These are phyloP conservation scores for Penicillium paradoxum DNA, from an alignment of 495 filamentous ascomycete genomes.

Conservation along the genomic window DNA sequence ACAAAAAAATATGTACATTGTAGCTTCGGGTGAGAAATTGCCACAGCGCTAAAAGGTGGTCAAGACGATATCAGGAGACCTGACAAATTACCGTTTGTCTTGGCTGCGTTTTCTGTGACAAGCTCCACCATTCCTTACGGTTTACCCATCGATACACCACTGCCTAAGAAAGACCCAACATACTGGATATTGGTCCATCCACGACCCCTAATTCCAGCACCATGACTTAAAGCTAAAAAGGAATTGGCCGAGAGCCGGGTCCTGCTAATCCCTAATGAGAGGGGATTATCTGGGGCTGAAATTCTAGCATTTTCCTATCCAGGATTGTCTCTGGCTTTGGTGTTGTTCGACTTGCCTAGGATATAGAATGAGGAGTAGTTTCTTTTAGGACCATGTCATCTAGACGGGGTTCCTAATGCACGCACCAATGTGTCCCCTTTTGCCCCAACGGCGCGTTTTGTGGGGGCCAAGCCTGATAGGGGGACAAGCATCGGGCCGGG, in stretches of 20 bases:
- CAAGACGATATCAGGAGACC: neutral
- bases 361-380: neutral
- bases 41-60: neutral
- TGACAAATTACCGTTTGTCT: neutral
- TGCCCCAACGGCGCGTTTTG: slow-evolving; percentile 18
- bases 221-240: neutral
- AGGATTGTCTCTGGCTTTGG: no score
- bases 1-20: neutral
- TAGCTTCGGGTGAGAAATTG: slow-evolving; percentile 1
- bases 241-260: neutral
- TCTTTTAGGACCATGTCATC: neutral
- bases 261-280: neutral
- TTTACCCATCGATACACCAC: neutral
- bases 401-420: neutral
- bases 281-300: neutral
- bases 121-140: slow-evolving; percentile 1
- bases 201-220: neutral
- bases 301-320: neutral
- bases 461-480: slow-evolving; percentile 17
- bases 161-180: neutral
- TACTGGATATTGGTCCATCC: neutral
- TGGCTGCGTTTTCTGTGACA: neutral
- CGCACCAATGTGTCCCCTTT: neutral
- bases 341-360: neutral
- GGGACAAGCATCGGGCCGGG: slow-evolving; percentile 9